Evolutionary conservation across 2,329 filamentous ascomycete genomes (phyloP), one percentile per base, ranked within the genome.

Genomic region (Monosporascus sp.): DNA sequence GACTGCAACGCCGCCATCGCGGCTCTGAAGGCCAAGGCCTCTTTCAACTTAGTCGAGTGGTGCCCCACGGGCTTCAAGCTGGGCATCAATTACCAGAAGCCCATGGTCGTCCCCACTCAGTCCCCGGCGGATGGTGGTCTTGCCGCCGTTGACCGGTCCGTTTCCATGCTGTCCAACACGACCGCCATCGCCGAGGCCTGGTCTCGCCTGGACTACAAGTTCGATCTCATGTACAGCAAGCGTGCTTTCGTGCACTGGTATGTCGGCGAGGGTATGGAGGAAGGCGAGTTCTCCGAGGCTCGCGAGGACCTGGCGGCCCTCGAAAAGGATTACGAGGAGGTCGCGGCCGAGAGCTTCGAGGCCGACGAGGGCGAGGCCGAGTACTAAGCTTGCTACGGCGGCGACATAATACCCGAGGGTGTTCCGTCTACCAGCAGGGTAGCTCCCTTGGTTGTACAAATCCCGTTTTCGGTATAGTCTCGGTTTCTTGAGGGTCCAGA

Each of bases 191-290:
- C 85, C 55, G 85, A 88, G 73, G 85, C 86, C 51, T 88, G 85
- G 85, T 86, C 84, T 56, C 81, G 84, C 59, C 79, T 88, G 48
- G 84, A 87, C 73, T 77, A 86, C 79, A 88, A 88, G 76, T 88
- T 89, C 72, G 85, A 88, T 64, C 85, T 88, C 65, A 88, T 88
- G 86, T 87, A 88, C 79, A 85, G 80, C 75, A 88, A 88, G 81
- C 85, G 86, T 61, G 85, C 86, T 55, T 88, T 89, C 64, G 85
- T 88, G 46, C 85, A 89, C 75, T 88, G 86, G 86, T 89, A 89
- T 62, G 89, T 94, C 51, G 89, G 89, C 61, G 89, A 94, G 76
- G 89, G 89, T 75, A 94, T 94, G 89, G 89, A 94, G 77, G 89
- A 94, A 72, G 89, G 89, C 65, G 89, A 94, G 73, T 94, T 94